Evolutionary conservation across 345 rosid species (phyloP).

Genomic region (Lepidium sativum): DNA sequence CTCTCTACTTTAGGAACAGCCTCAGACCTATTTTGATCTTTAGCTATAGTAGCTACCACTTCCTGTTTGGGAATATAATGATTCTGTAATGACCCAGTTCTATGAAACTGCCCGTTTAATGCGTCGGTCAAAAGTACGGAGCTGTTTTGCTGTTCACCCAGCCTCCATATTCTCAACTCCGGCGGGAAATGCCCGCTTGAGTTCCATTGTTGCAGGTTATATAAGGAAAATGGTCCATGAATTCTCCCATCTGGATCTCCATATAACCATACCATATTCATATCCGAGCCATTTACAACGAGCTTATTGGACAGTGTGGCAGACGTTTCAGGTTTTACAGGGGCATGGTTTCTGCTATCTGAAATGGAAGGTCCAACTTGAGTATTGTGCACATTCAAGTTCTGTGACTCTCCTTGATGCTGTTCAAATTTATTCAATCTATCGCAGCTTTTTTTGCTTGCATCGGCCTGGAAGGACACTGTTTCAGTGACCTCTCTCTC

Average conservation of each 20-base stretch:
- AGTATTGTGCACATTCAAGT: not conserved
- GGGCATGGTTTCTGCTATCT: not conserved
- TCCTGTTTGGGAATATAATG: slow-evolving; percentile 13
- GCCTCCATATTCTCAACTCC: slow-evolving; percentile 69
- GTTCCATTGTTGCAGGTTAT: slow-evolving; percentile 61
- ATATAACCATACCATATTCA: slow-evolving; percentile 57
- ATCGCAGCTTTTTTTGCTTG: not conserved
- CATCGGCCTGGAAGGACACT: slow-evolving; percentile 20
- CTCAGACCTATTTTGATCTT: slow-evolving; percentile 1
- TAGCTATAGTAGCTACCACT: slow-evolving; percentile 5
- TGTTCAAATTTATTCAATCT: slow-evolving; percentile 9
- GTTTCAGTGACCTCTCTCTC: slow-evolving; percentile 34
- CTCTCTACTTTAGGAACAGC: slow-evolving; percentile 21
- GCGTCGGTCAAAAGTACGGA: slow-evolving; percentile 73
- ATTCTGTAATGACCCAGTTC: slow-evolving; percentile 20
- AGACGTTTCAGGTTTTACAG: not conserved
- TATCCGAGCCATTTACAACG: slow-evolving; percentile 4
- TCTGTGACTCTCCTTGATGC: slow-evolving; percentile 3
- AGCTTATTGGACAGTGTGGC: not conserved
- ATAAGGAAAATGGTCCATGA: slow-evolving; percentile 82
- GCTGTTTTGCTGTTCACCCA: slow-evolving; percentile 40
- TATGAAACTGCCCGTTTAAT: slow-evolving; percentile 34
- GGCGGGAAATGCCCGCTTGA: slow-evolving; percentile 59
- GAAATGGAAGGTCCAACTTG: slow-evolving; percentile 16
- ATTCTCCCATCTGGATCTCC: slow-evolving; percentile 69